Evolutionary conservation across 805 yeast species (phyloP), one percentile per base, ranked within the genome.

Genomic region (Lipomyces yamanashiensis): DNA sequence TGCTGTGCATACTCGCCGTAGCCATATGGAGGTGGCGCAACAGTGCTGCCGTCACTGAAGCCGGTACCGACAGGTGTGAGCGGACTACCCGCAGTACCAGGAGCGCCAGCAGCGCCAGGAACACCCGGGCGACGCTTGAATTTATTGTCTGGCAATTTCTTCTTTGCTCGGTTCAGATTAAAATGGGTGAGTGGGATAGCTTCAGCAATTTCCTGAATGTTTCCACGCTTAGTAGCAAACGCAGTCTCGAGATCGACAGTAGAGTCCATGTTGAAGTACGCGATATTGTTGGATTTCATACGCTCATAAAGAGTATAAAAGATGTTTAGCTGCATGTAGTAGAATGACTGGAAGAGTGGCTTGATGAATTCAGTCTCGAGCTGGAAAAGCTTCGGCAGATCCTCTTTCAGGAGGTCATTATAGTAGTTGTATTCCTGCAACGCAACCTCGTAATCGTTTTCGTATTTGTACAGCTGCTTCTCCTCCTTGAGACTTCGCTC

Each of bases 241-340:
- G 92, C 88, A 74, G 89, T 93, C 59, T 89, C 81, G 67, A 95
- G 89, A 74, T 92, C 98, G 48, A 54, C 61, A 12, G 58, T 40
- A 51, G 89, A 82, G 56, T 85, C 81, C 74, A 95, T 81, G 75
- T 95, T 96, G 77, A 95, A 95, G 78, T 95, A 95, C 15, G 98
- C 97, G 70, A 95, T 95, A 79, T 95, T 92, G 89, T 93, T 87
- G 74, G 90, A 96, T 78, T 93, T 97, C 90, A 93, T 90, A 72
- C 89, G 85, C 74, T 84, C 88, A 80, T 90, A 92, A 67, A 95
- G 81, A 0, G 97, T 92, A 82, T 95, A 95, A 77, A 92, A 95
- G 62, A 95, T 91, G 80, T 95, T 95, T 80, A 95, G 84, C 80
- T 95, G 99, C 98, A 95, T 95, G 82, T 86, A 95, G 79, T 95